A percentile compares a stretch with the other conserved stretches of the same genome.
phyloP scores from a whole-genome alignment of 176 grass and related monocot species.

The Alopecurus myosuroides region DNA sequence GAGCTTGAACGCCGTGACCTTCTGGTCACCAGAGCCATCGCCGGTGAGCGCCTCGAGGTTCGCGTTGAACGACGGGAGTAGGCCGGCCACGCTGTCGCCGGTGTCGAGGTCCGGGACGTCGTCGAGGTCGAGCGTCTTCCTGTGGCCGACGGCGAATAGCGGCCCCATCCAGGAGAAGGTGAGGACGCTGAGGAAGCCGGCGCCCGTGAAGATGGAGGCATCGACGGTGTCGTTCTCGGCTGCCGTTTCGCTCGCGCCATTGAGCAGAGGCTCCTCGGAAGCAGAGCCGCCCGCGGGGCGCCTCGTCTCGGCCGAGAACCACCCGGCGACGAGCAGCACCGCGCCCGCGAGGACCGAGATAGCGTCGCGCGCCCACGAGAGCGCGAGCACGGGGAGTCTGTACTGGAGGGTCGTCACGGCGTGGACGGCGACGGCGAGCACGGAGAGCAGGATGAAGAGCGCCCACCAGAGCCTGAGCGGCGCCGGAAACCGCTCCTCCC shows the following conservation, averaged over 20 bases:
- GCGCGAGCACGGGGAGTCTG: conserved; percentile 8
- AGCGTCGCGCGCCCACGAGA: conserved; percentile 51
- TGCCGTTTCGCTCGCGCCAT: conserved; percentile 5
- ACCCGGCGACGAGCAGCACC: conserved; percentile 32
- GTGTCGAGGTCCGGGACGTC: conserved; percentile 61
- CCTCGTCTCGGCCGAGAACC: conserved; percentile 34
- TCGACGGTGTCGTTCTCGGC: background rate
- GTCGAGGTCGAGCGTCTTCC: conserved; percentile 60
- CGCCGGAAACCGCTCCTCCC: conserved; percentile 43
- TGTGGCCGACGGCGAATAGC: conserved; percentile 52
- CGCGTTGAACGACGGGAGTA: conserved; percentile 53
- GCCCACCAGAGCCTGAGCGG: conserved; percentile 60
- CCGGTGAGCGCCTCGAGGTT: conserved; percentile 39
- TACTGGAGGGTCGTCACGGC: background rate
- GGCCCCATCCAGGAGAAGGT: conserved; percentile 73
- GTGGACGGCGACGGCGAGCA: conserved; percentile 19
- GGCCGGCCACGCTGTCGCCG: conserved; percentile 38
- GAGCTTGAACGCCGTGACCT: conserved; percentile 64
- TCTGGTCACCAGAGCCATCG: background rate
- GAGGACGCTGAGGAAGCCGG: conserved; percentile 59
- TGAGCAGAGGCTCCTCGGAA: conserved; percentile 59
- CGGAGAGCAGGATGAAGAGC: conserved; percentile 55
- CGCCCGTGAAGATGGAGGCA: conserved; percentile 47
- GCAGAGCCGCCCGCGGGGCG: background rate
- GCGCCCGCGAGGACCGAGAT: conserved; percentile 16